Conservation (phyloP, 1,284 basidiomycete species). For the Coniferiporia sulphurascens region DNA sequence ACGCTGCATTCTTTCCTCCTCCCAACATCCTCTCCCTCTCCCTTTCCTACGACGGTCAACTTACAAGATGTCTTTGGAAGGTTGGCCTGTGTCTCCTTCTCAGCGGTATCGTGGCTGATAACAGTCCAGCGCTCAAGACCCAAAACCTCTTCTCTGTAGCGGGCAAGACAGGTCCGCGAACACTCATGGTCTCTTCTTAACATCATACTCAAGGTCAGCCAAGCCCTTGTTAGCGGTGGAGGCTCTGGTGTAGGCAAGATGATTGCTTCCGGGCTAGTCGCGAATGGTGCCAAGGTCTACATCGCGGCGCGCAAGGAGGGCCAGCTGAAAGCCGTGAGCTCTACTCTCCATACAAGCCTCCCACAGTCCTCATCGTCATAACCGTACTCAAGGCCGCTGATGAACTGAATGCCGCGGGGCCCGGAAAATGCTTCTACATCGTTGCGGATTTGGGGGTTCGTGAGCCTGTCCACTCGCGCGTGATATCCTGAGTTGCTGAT, state of each 20-base stretch:
- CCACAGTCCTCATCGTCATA: too few relatives aligned
- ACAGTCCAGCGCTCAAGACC: constrained; percentile 48
- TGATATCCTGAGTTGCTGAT: neutral
- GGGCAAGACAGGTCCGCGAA: constrained; percentile 63
- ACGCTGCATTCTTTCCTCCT: too few relatives aligned
- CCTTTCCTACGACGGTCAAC: neutral
- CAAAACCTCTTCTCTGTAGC: constrained; percentile 66
- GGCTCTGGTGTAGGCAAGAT: constrained; percentile 75
- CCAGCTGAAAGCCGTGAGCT: constrained; percentile 65
- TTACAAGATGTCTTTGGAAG: neutral
- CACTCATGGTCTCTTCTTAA: constrained; percentile 1
- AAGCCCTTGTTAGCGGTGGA: constrained; percentile 79
- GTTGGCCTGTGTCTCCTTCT: neutral
- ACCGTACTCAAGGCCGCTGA: constrained; percentile 42
- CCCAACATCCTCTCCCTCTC: too few relatives aligned
- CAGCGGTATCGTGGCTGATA: neutral
- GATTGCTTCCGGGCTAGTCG: constrained; percentile 76
- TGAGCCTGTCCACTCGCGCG: constrained; percentile 14
- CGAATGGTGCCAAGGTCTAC: constrained; percentile 81
- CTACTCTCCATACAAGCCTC: constrained; percentile 7
- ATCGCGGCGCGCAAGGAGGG: constrained; percentile 81
- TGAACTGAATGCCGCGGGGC: constrained; percentile 53
- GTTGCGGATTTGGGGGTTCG: constrained; percentile 68
- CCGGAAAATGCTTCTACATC: constrained; percentile 64
- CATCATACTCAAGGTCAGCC: neutral